Conservation (phyloP, 2,329 filamentous ascomycete species). For the Aspergillus phoenicis region DNA sequence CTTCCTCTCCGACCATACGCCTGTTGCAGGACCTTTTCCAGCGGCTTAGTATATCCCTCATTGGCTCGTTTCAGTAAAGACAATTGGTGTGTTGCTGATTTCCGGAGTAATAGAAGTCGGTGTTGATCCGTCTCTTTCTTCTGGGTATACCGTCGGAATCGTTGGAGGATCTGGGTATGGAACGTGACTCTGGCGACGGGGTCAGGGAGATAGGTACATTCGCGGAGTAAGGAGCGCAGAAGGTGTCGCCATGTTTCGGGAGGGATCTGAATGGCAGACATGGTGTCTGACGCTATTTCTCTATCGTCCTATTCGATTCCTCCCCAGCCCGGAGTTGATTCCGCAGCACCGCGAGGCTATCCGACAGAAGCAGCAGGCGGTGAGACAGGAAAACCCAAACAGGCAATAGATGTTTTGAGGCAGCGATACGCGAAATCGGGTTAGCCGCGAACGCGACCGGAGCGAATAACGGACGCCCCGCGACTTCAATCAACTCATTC, state of each 20-base stretch:
- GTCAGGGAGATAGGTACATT: constrained; percentile 64
- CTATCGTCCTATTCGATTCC: too few relatives aligned
- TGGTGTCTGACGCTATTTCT: not conserved
- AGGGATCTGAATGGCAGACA: constrained; percentile 26
- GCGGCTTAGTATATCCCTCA: constrained; percentile 53
- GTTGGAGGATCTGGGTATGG: constrained; percentile 49
- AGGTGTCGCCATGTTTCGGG: constrained; percentile 46
- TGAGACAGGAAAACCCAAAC: constrained; percentile 15
- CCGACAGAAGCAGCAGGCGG: constrained; percentile 1
- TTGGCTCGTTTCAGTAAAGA: constrained; percentile 56
- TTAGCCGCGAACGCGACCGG: constrained; percentile 30
- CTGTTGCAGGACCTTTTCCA: constrained; percentile 56
- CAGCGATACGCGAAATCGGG: constrained; percentile 24
- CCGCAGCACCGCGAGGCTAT: not conserved
- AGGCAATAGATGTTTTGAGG: constrained; percentile 22
- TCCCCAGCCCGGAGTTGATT: too few relatives aligned
- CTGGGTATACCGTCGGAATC: constrained; percentile 51
- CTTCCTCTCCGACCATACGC: constrained; percentile 62
- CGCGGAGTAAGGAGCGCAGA: constrained; percentile 59
- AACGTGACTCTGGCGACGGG: constrained; percentile 55
- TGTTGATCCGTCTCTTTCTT: constrained; percentile 18
- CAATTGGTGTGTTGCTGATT: constrained; percentile 40
- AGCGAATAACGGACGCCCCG: constrained; percentile 19
- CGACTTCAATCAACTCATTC: constrained; percentile 23
- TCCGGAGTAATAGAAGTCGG: constrained; percentile 27